These are phyloP conservation scores for Elsinoe perseae DNA, from an alignment of 2,329 filamentous ascomycete genomes.

Conservation along the genomic window DNA sequence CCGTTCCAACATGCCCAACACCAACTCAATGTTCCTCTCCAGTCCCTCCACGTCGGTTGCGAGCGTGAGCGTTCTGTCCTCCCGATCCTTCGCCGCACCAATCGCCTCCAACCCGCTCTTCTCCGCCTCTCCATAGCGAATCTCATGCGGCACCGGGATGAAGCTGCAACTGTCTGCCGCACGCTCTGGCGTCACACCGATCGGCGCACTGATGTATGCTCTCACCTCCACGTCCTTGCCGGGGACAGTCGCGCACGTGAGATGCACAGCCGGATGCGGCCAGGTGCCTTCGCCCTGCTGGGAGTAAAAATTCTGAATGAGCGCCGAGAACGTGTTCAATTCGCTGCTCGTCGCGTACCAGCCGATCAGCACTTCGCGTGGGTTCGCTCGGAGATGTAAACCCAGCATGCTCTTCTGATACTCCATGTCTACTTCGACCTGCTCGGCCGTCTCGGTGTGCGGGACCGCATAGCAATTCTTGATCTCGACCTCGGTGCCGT, in stretches of 20 bases:
- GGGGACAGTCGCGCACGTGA: constrained; percentile 86
- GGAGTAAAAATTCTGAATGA: constrained; percentile 99
- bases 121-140: constrained; percentile 77
- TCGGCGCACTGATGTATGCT: constrained; percentile 91
- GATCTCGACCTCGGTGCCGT: constrained; percentile 94
- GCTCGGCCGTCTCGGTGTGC: constrained; percentile 95
- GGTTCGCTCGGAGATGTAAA: constrained; percentile 86
- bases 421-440: constrained; percentile 99
- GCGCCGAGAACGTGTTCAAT: constrained; percentile 94
- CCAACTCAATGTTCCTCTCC: constrained; percentile 77
- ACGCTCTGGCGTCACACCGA: constrained; percentile 89
- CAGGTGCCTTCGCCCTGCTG: constrained; percentile 94
- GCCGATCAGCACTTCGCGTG: constrained; percentile 86
- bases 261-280: constrained; percentile 93
- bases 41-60: constrained; percentile 85
- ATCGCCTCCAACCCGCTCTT: constrained; percentile 75
- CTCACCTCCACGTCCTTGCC: constrained; percentile 82
- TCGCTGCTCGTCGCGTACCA: constrained; percentile 98
- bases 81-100: constrained; percentile 68
- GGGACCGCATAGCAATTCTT: constrained; percentile 95
- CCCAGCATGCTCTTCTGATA: constrained; percentile 99
- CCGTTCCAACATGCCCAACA: constrained; percentile 80
- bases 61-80: constrained; percentile 64
- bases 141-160: constrained; percentile 92
- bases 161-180: constrained; percentile 95